Evolutionary conservation across 2,329 filamentous ascomycete species (phyloP), one percentile per base, ranked within the genome.

Genomic region (Cryphonectria japonica): DNA sequence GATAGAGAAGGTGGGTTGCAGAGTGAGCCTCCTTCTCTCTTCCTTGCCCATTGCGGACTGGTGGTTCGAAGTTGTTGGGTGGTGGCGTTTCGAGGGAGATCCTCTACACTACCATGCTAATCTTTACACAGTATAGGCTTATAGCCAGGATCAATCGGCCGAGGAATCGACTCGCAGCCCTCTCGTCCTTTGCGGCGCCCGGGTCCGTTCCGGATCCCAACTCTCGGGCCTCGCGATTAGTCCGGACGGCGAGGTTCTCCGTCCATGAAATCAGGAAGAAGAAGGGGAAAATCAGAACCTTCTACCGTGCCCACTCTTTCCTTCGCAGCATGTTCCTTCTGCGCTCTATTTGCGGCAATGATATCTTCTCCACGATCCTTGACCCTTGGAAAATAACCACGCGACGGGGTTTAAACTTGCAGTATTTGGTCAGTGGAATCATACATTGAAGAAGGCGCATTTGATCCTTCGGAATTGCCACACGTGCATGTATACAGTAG

Each of bases 221-320:
- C n/a, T 64, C 39, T 64, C 61, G 61, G 61, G 34, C 61, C 39
- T 64, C 61, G 61, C 61, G 61, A 46, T n/a, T 64, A 43, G 37
- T 11, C 61, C 37, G 61, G 6, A 43, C 37, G 60, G 34, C 60
- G 32, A 41, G 7, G n/a, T 62, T 26, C 37, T 16, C 52, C 52
- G 26, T n/a, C 43, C 43, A 50, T 8, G 41, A 5, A 43, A 34
- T 34, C 11, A 19, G 41, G 16, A 16, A 14, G 11, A 43, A 14
- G 52, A 54, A 29, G 32, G 32, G 14, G 13, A 13, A 26, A 16
- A 57, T 57, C 14, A 26, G 54, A 32, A 32, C 16, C 29, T 57
- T 59, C 54, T 59, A 4, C 26, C 7, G 6, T 59, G 5, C 29
- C 54, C 54, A 34, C 54, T 59, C 29, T 59, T 19, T 19, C 26